Conservation (phyloP, 116 monocot species). For the Iris pallida region DNA sequence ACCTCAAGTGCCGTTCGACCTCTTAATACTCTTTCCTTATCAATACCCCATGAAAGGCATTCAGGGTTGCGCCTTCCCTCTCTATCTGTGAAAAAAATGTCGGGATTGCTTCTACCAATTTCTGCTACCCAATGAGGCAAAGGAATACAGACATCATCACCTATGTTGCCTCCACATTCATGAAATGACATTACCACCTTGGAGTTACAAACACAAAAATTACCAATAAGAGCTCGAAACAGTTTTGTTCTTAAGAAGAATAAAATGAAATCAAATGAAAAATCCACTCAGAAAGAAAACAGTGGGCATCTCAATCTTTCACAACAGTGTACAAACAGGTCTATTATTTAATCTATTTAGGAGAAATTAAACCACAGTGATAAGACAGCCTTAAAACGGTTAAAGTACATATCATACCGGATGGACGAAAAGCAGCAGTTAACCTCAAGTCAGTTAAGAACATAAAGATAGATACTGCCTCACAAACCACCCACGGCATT, state of each 20-base stretch:
- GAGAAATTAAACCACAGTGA: too few relatives aligned
- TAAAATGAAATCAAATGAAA: not conserved
- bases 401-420: too few relatives aligned
- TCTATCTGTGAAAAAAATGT: conserved; percentile 86
- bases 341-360: too few relatives aligned
- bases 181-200: conserved; percentile 93
- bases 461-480: too few relatives aligned
- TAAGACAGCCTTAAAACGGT: too few relatives aligned
- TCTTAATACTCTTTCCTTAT: conserved; percentile 81
- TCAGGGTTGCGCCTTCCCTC: conserved; percentile 69
- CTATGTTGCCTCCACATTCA: conserved; percentile 84
- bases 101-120: conserved; percentile 77
- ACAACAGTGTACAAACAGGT: not conserved
- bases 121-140: conserved; percentile 74
- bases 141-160: conserved; percentile 77
- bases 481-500: too few relatives aligned
- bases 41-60: conserved; percentile 82
- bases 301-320: not conserved
- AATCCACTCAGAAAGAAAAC: not conserved
- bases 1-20: conserved; percentile 86
- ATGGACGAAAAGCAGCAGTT: too few relatives aligned
- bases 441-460: too few relatives aligned
- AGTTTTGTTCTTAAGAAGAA: not conserved
- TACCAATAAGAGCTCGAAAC: conserved; percentile 2
- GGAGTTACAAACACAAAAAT: conserved; percentile 8